Base-by-base conservation (phyloP, 2,329 filamentous ascomycete genomes). In the Calonectria pseudoturangicola region DNA sequence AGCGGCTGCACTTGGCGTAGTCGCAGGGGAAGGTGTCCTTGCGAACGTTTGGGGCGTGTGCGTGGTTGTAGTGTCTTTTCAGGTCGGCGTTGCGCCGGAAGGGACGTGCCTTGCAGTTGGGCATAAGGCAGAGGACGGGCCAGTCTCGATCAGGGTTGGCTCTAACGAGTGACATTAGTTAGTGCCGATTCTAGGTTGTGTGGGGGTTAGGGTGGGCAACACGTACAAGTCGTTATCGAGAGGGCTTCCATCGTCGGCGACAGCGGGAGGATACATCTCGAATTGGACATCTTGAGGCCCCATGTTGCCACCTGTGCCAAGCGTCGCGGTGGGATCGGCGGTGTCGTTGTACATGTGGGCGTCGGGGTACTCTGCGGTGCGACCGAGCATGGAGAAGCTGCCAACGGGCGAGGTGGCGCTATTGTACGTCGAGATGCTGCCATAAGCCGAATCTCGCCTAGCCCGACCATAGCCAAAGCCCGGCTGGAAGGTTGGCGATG, bases 71-170 rank as follows among this genome's bases (percentile, higher is more conserved):
- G 80, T 91, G 89, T 15, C 89, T 86, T 66, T 88, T 84, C 16
- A 90, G 86, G 80, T 91, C 89, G 9, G 89, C 89, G 66, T 84
- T 84, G 36, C 89, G 86, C 77, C 85, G 85, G 80, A 91, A 91
- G 1, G 84, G 83, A 64, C 84, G 85, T 30, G 83, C 81, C 27
- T 79, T 80, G 81, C 89, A 91, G 28, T 81, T 83, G 8, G 81
- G 79, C 39, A 80, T 74, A 7, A 84, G 80, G 76, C 87, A 89
- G 36, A 74, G 79, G 66, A 84, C 82, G 41, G 82, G 82, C 70
- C 79, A 81, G 71, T 85, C 82, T 7, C 78, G 79, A 21, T 76
- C 76, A 68, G 25, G 76, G 70, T 33, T 72, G 66, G 43, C 48
- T 72, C 63, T 68, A 43, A 16, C 5, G 21, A 27, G 12, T n/a